Conservation (phyloP, 805 yeast species). For the Suhomyces sp. region DNA sequence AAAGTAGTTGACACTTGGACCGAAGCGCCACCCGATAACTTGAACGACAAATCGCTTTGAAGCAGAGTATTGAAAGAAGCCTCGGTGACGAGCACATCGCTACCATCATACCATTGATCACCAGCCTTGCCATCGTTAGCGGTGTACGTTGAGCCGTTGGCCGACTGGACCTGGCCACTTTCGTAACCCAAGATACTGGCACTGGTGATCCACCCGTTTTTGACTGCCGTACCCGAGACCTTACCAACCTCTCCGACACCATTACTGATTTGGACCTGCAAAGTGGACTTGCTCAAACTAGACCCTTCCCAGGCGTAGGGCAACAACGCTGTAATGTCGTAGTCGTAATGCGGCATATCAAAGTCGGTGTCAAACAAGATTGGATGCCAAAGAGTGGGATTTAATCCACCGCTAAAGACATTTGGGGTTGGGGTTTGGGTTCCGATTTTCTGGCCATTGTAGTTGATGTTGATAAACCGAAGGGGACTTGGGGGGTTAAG, state of each 20-base stretch:
- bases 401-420: conserved; percentile 78
- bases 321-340: conserved; percentile 68
- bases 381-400: conserved; percentile 80
- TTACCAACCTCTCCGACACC: conserved; percentile 39
- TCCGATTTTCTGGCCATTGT: conserved; percentile 58
- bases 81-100: conserved; percentile 33
- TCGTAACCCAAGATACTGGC: conserved; percentile 59
- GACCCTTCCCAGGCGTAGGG: conserved; percentile 58
- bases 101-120: neutral
- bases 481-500: conserved; percentile 55
- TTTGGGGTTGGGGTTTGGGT: conserved; percentile 67
- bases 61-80: conserved; percentile 33
- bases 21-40: conserved; percentile 36
- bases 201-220: conserved; percentile 60
- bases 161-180: conserved; percentile 30
- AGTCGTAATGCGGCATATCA: conserved; percentile 65
- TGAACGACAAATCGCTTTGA: conserved; percentile 32
- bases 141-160: neutral
- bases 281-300: conserved; percentile 20
- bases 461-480: conserved; percentile 59
- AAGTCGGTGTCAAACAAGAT: conserved; percentile 71
- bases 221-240: conserved; percentile 22
- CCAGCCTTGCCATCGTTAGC: neutral
- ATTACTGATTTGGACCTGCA: conserved; percentile 51
- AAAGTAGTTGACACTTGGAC: conserved; percentile 19